Evolutionary conservation across 1,139 yeast species (phyloP).

Genomic region (Yamadazyma sp.): DNA sequence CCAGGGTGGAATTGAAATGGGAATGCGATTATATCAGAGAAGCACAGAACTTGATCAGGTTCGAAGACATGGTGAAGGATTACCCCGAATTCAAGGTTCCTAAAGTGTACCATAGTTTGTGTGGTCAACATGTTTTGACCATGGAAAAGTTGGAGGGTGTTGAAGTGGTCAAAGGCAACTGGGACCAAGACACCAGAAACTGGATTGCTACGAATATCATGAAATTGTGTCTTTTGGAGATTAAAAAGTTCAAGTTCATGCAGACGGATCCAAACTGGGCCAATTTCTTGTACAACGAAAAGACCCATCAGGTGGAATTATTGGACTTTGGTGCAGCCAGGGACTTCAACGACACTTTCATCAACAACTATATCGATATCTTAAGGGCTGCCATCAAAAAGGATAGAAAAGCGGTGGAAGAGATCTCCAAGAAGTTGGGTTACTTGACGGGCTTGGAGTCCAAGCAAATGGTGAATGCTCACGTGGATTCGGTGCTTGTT

Average conservation of each 20-base stretch:
- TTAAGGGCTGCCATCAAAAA: conserved; percentile 74
- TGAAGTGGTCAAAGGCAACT: conserved; percentile 77
- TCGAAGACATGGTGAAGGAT: conserved; percentile 57
- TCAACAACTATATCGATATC: conserved; percentile 65
- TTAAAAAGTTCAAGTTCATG: conserved; percentile 85
- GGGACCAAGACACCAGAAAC: conserved; percentile 72
- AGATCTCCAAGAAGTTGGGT: conserved; percentile 73
- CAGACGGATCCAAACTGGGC: conserved; percentile 99
- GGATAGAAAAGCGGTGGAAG: conserved; percentile 65
- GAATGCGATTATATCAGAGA: conserved; percentile 95
- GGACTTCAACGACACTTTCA: conserved; percentile 64
- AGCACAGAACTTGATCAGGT: conserved; percentile 74
- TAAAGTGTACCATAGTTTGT: conserved; percentile 69
- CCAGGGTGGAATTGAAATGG: conserved; percentile 92
- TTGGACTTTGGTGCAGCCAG: conserved; percentile 96
- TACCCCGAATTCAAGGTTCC: conserved; percentile 82
- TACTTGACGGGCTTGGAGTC: conserved; percentile 91
- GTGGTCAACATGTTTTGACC: conserved; percentile 82
- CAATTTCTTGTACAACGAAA: conserved; percentile 78
- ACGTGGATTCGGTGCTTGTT: conserved; percentile 84
- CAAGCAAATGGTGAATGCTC: conserved; percentile 85
- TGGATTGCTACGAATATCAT: conserved; percentile 85
- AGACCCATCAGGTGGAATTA: conserved; percentile 70
- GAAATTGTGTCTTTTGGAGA: conserved; percentile 83
- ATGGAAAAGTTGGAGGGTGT: conserved; percentile 87